Evolutionary conservation across 495 filamentous ascomycete genomes (phyloP), one percentile per base, ranked within the genome.

Genomic region (Emericellopsis terricola): DNA sequence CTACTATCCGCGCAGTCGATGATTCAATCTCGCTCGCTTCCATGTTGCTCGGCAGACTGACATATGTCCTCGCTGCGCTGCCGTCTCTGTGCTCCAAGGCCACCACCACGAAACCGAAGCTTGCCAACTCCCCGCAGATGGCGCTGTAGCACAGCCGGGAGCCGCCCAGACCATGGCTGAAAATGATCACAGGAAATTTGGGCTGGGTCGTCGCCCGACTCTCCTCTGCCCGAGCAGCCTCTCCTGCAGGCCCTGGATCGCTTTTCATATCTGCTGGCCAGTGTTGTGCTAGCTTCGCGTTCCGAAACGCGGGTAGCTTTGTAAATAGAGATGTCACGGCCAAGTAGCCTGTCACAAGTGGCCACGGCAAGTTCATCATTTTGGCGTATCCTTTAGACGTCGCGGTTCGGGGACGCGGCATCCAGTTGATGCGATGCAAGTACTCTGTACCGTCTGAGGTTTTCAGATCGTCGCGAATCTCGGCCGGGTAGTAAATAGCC

Each of bases 51-150:
- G 38, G 41, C 23, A 55, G 51, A 41, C 52, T 57, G 37, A 79
- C 57, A 44, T 64, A 73, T 0, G 71, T 68, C 29, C 74, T 58
- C 0, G 76, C 73, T 6, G 61, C 65, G 42, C 68, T 73, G 8
- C 73, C 72, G 41, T 81, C 76, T 6, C 74, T 53, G 38, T 81
- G 76, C 36, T 81, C 74, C n/a, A 71, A 48, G 2, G 71, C 72
- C n/a, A 76, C 51, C n/a, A 81, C 71, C 1, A 81, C 55, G 26
- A 77, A 56, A 3, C 76, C 76, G 42, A 73, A 61, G 34, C 69
- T 74, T 1, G 76, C 70, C 9, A 81, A 45, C 19, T 72, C 71
- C 16, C 71, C 70, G 28, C 62, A 67, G 16, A 81, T 45, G 33
- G 72, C 56, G 27, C 71, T 76, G 47, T 75, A 78, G 17, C 65